Evolutionary conservation across 2,329 filamentous ascomycete species (phyloP).

Genomic region (Alternaria sp.): DNA sequence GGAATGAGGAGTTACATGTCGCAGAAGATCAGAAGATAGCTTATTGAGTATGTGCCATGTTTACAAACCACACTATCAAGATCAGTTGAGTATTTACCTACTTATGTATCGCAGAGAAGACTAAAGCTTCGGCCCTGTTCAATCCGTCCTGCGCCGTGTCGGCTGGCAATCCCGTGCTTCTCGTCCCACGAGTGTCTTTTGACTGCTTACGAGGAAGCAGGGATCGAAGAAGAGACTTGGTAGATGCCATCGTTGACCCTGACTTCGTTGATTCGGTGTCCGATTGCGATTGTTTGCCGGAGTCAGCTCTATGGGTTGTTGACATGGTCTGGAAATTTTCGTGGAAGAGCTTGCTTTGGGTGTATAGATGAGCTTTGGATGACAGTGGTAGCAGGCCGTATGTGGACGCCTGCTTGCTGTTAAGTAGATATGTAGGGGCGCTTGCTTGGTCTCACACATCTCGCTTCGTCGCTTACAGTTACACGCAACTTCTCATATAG

Average conservation of each 20-base stretch:
- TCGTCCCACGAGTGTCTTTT: slow-evolving; percentile 1
- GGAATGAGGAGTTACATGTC: neutral
- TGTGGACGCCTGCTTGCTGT: neutral
- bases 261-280: slow-evolving; percentile 27
- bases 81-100: neutral
- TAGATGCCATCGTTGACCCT: slow-evolving; percentile 33
- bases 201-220: slow-evolving; percentile 22
- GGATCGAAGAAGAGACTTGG: slow-evolving; percentile 29
- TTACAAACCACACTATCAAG: too few species aligned
- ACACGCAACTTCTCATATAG: neutral
- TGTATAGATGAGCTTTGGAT: neutral
- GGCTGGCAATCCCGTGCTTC: slow-evolving; percentile 4
- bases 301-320: neutral
- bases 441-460: neutral
- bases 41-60: neutral
- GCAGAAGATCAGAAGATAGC: neutral
- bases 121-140: slow-evolving; percentile 24
- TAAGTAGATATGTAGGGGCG: neutral
- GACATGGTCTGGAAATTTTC: slow-evolving; percentile 3
- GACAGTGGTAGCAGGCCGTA: neutral
- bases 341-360: neutral
- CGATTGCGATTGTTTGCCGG: slow-evolving; percentile 5
- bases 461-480: neutral
- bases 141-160: slow-evolving; percentile 19
- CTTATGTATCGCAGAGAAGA: slow-evolving; percentile 16